Evolutionary conservation across 2,329 filamentous ascomycete species (phyloP).

Genomic region (Escovopsis weberi): DNA sequence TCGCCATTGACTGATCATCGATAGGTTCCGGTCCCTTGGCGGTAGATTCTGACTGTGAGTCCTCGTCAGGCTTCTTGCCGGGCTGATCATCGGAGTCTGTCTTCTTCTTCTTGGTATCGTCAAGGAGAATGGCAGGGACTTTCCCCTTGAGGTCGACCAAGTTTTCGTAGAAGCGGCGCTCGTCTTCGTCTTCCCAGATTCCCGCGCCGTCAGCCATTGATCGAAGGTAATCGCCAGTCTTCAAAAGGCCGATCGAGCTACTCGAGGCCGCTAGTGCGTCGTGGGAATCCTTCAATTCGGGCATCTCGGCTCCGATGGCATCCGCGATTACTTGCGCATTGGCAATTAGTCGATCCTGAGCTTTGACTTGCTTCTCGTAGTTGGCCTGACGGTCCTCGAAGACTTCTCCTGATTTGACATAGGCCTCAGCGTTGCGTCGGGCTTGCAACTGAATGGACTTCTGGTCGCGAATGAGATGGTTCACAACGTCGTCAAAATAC

Average conservation of each 20-base stretch:
- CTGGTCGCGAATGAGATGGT: slow-evolving; percentile 79
- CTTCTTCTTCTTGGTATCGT: slow-evolving; percentile 82
- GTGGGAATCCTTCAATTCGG: slow-evolving; percentile 75
- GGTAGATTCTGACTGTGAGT: slow-evolving; percentile 20
- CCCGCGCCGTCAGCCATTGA: slow-evolving; percentile 82
- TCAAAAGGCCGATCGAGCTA: slow-evolving; percentile 80
- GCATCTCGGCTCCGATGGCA: slow-evolving; percentile 81
- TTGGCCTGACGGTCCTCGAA: slow-evolving; percentile 95
- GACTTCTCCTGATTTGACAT: slow-evolving; percentile 95
- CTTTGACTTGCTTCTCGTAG: slow-evolving; percentile 86
- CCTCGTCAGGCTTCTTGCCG: slow-evolving; percentile 58
- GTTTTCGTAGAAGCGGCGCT: slow-evolving; percentile 96
- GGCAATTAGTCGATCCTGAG: slow-evolving; percentile 75
- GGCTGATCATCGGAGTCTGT: slow-evolving; percentile 65
- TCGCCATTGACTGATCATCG: slow-evolving; percentile 83
- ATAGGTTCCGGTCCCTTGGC: slow-evolving; percentile 37
- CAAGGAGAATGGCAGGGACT: slow-evolving; percentile 82
- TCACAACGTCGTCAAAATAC: slow-evolving; percentile 88
- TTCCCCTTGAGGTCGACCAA: slow-evolving; percentile 89
- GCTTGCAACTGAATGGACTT: slow-evolving; percentile 76
- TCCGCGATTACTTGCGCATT: slow-evolving; percentile 90
- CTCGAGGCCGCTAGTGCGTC: slow-evolving; percentile 49
- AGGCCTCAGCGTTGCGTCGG: slow-evolving; percentile 90
- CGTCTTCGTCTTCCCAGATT: slow-evolving; percentile 98
- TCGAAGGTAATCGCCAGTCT: slow-evolving; percentile 82